Evolutionary conservation across 768 basidiomycete species (phyloP).

Genomic region (Botryobasidium botryosum): DNA sequence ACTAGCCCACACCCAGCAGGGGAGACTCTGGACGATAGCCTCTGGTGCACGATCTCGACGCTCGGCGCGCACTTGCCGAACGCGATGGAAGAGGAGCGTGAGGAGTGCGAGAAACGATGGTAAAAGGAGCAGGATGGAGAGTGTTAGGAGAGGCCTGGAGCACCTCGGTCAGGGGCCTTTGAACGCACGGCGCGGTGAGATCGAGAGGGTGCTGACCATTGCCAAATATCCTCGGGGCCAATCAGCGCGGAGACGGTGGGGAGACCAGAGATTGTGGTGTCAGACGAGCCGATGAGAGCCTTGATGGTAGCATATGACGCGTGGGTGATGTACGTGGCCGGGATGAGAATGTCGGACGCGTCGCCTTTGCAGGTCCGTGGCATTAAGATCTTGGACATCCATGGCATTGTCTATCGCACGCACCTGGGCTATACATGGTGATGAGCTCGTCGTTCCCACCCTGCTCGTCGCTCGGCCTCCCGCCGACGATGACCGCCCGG

Average conservation of each 20-base stretch:
- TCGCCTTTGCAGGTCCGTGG: constrained; percentile 33
- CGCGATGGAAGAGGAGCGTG: constrained; percentile 76
- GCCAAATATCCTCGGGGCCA: constrained; percentile 36
- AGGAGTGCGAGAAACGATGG: constrained; percentile 80
- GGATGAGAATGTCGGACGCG: constrained; percentile 65
- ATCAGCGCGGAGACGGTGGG: constrained; percentile 41
- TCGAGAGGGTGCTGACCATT: constrained; percentile 44
- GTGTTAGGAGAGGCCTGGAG: constrained; percentile 66
- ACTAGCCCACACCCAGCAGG: constrained; percentile 73
- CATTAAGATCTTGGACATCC: not conserved
- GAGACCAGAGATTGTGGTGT: constrained; percentile 63
- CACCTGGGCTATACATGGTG: constrained; percentile 87
- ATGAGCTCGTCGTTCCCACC: constrained; percentile 52
- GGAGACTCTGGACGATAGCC: constrained; percentile 56
- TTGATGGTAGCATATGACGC: constrained; percentile 59
- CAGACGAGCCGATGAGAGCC: constrained; percentile 52
- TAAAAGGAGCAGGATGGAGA: constrained; percentile 73
- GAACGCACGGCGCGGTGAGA: not conserved
- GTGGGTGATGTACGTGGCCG: constrained; percentile 77
- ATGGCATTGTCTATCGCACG: constrained; percentile 13
- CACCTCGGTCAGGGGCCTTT: constrained; percentile 22
- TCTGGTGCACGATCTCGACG: constrained; percentile 66
- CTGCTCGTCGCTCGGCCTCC: constrained; percentile 44
- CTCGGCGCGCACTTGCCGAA: constrained; percentile 68
- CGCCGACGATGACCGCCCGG: constrained; percentile 82